These are phyloP conservation scores for Themeda triandra DNA, from an alignment of 176 grass and related monocot genomes.

Conservation along the genomic window DNA sequence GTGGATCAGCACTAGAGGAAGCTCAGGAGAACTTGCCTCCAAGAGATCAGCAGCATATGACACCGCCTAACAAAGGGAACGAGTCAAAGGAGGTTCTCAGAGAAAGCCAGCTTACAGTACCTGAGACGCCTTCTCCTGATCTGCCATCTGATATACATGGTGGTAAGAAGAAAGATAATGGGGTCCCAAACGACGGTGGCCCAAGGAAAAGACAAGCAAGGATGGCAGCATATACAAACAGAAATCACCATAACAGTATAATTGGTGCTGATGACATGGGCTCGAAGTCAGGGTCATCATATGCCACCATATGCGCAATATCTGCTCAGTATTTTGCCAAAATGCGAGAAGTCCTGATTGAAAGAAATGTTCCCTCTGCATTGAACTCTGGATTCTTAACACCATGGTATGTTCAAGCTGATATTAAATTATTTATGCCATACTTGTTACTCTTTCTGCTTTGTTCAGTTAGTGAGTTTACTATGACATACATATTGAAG, in stretches of 20 bases:
- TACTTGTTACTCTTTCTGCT: neutral
- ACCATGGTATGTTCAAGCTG: conserved; percentile 62
- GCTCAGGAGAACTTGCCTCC: conserved; percentile 87
- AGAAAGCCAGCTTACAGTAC: conserved; percentile 91
- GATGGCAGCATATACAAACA: conserved; percentile 53
- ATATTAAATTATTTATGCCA: conserved; percentile 3
- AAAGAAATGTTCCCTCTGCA: conserved; percentile 85
- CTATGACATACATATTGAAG: neutral
- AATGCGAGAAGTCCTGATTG: conserved; percentile 90
- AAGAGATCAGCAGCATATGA: conserved; percentile 67
- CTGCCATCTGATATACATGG: conserved; percentile 61
- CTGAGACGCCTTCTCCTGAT: conserved; percentile 98
- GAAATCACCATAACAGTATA: conserved; percentile 51
- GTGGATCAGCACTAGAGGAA: conserved; percentile 42
- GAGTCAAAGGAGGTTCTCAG: conserved; percentile 68
- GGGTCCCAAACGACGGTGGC: conserved; percentile 56
- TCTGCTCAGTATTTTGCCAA: conserved; percentile 86
- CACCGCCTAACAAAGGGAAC: conserved; percentile 76
- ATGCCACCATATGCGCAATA: conserved; percentile 77
- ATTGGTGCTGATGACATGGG: conserved; percentile 57
- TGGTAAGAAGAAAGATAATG: conserved; percentile 87
- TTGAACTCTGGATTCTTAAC: conserved; percentile 94
- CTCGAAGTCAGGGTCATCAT: conserved; percentile 72
- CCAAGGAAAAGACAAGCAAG: conserved; percentile 88
- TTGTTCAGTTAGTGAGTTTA: conserved; percentile 20